Conservation (phyloP, 768 basidiomycete species). For the Clitopilus hobsonii region DNA sequence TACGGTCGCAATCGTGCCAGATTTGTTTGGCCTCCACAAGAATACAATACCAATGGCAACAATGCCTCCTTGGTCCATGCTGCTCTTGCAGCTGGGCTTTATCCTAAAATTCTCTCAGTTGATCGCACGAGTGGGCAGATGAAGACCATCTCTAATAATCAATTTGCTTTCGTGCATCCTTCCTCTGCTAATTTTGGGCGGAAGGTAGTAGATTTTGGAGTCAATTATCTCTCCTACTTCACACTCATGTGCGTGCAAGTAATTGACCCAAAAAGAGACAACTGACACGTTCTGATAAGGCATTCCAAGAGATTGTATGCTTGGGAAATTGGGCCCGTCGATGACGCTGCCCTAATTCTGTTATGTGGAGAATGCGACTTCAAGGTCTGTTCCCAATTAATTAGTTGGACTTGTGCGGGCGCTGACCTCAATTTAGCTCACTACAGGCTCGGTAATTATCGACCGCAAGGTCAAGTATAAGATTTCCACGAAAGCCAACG, state of each 20-base stretch:
- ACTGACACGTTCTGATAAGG: slow-evolving; percentile 39
- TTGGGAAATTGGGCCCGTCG: slow-evolving; percentile 90
- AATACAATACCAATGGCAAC: slow-evolving; percentile 63
- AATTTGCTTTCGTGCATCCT: slow-evolving; percentile 77
- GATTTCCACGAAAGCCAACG: slow-evolving; percentile 60
- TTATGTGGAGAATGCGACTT: slow-evolving; percentile 90
- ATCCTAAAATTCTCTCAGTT: slow-evolving; percentile 83
- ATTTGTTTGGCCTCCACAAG: slow-evolving; percentile 71
- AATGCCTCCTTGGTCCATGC: slow-evolving; percentile 71
- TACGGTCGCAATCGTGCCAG: slow-evolving; percentile 70
- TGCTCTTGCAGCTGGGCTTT: slow-evolving; percentile 80
- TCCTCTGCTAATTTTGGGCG: slow-evolving; percentile 85
- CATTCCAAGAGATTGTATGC: slow-evolving; percentile 90
- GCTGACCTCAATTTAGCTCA: slow-evolving; percentile 40
- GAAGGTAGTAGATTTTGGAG: slow-evolving; percentile 64
- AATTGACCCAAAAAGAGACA: not conserved
- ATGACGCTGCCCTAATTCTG: slow-evolving; percentile 75
- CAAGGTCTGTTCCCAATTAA: slow-evolving; percentile 40
- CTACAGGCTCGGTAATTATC: slow-evolving; percentile 65
- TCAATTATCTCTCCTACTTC: slow-evolving; percentile 77
- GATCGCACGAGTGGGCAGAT: slow-evolving; percentile 59
- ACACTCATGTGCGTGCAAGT: slow-evolving; percentile 67
- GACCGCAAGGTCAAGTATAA: slow-evolving; percentile 84
- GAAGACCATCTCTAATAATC: slow-evolving; percentile 80
- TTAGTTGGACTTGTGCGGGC: not conserved